Conservation (phyloP, 768 basidiomycete species). For the Pleurotus djamor region DNA sequence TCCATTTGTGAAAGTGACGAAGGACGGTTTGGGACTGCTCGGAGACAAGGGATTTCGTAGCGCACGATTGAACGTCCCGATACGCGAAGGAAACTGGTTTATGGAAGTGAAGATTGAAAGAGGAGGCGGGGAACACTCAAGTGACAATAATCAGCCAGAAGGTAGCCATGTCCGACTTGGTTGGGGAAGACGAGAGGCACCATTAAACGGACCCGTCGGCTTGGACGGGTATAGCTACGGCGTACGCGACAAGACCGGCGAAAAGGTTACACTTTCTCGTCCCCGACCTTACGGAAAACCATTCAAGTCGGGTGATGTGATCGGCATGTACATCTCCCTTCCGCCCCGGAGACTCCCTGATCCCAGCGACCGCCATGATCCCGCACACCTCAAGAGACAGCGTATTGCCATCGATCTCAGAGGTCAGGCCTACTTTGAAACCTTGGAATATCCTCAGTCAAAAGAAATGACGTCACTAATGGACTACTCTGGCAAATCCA, state of each 20-base stretch:
- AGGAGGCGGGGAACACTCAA: slow-evolving; percentile 61
- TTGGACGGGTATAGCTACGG: slow-evolving; percentile 94
- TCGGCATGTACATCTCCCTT: slow-evolving; percentile 92
- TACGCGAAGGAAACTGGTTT: slow-evolving; percentile 92
- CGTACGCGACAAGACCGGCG: slow-evolving; percentile 87
- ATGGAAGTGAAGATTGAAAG: slow-evolving; percentile 84
- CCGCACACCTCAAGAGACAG: slow-evolving; percentile 81
- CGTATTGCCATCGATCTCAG: slow-evolving; percentile 95
- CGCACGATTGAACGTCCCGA: slow-evolving; percentile 85
- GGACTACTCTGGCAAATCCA: slow-evolving; percentile 67
- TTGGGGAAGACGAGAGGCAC: slow-evolving; percentile 89
- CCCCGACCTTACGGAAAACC: slow-evolving; percentile 73
- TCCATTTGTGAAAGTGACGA: slow-evolving; percentile 73
- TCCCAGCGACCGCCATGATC: slow-evolving; percentile 68
- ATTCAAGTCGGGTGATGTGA: slow-evolving; percentile 81
- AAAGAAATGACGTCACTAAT: slow-evolving; percentile 94
- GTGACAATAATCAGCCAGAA: slow-evolving; percentile 49
- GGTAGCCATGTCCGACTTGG: slow-evolving; percentile 89
- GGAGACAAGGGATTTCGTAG: slow-evolving; percentile 92
- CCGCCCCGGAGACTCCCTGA: slow-evolving; percentile 63
- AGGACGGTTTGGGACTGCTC: slow-evolving; percentile 71
- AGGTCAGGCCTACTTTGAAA: slow-evolving; percentile 97
- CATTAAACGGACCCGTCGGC: slow-evolving; percentile 91
- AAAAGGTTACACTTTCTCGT: slow-evolving; percentile 84
- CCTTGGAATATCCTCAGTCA: slow-evolving; percentile 79